A percentile compares a stretch with the other conserved stretches of the same genome.
These are phyloP conservation scores for Botryobasidium botryosum DNA, from an alignment of 768 basidiomycete species.

Conservation along the genomic window DNA sequence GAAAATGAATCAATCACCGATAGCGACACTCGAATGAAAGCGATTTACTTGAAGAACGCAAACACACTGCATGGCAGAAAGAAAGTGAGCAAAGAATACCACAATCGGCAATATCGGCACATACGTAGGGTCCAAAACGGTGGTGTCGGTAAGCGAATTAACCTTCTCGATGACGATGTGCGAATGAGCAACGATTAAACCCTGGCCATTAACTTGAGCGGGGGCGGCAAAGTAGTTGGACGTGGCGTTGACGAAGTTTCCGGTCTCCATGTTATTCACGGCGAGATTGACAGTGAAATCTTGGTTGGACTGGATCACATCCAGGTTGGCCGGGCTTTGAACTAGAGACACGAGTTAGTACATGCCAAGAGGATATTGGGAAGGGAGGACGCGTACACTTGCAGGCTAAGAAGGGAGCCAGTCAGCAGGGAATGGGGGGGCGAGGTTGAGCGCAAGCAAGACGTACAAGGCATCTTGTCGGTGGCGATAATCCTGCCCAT, in stretches of 20 bases:
- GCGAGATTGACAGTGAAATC: slow-evolving; percentile 18
- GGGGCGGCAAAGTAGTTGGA: slow-evolving; percentile 18
- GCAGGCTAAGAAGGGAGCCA: too few species aligned
- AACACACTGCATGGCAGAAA: slow-evolving; percentile 11
- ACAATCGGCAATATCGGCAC: background rate
- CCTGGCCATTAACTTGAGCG: slow-evolving; percentile 16
- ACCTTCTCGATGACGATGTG: slow-evolving; percentile 22
- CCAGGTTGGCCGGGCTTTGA: too few species aligned
- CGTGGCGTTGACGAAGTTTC: slow-evolving; percentile 21
- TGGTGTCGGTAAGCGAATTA: slow-evolving; percentile 15
- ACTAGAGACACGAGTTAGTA: too few species aligned
- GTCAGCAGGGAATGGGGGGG: too few species aligned
- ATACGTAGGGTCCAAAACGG: slow-evolving; percentile 15
- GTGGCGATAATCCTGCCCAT: slow-evolving; percentile 19
- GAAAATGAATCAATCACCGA: background rate
- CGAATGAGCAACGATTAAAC: slow-evolving; percentile 20
- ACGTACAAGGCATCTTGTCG: slow-evolving; percentile 13
- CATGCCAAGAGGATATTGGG: too few species aligned
- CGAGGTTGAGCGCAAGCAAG: too few species aligned
- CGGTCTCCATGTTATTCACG: slow-evolving; percentile 13
- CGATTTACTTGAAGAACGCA: slow-evolving; percentile 17
- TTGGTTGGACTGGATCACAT: slow-evolving; percentile 14
- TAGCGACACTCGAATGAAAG: too few species aligned
- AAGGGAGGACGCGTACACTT: too few species aligned
- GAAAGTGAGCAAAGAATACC: background rate